Evolutionary conservation across 148 eudicot species (phyloP), one percentile per base, ranked within the genome.

Genomic region (Tetragonia tetragonoides): DNA sequence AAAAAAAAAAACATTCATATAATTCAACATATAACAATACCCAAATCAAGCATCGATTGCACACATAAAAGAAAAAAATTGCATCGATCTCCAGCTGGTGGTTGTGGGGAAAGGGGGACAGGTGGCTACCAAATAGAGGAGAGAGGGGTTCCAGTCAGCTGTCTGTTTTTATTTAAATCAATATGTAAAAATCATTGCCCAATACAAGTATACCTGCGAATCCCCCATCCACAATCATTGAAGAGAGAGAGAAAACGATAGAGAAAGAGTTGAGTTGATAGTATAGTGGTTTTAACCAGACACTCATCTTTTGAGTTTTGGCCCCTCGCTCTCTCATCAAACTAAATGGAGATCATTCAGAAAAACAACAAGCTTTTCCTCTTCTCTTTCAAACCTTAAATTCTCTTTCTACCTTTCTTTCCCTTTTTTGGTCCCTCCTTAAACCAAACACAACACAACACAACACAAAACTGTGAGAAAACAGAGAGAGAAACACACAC

Each of bases 121-220:
- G n/a, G n/a, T n/a, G n/a, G n/a, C n/a, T n/a, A n/a, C n/a, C n/a
- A n/a, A n/a, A n/a, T n/a, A n/a, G n/a, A n/a, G n/a, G n/a, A n/a
- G n/a, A n/a, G n/a, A n/a, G n/a, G n/a, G n/a, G n/a, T n/a, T n/a
- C n/a, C n/a, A n/a, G n/a, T n/a, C n/a, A 84, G 79, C 78, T 80
- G 83, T 68, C 54, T 59, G 78, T 75, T 39, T 57, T 40, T 17
- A 10, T 73, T 68, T 44, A 49, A 54, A 15, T n/a, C 0, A 3
- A 1, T 10, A 49, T 46, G 16, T 69, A 9, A 16, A 40, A 70
- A 70, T 70, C 74, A 70, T 70, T 49, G 74, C 10, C 74, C 4
- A 49, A 44, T 38, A 10, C 68, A 7, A 7, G 12, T 7, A 49
- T 18, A 15, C 63, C 6, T 11, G n/a, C 20, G n/a, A 12, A 15